Percentiles rank a stretch among this genome's conserved stretches.
Conservation (phyloP, 305 asterid genomes). For the Rubia tinctorum region DNA sequence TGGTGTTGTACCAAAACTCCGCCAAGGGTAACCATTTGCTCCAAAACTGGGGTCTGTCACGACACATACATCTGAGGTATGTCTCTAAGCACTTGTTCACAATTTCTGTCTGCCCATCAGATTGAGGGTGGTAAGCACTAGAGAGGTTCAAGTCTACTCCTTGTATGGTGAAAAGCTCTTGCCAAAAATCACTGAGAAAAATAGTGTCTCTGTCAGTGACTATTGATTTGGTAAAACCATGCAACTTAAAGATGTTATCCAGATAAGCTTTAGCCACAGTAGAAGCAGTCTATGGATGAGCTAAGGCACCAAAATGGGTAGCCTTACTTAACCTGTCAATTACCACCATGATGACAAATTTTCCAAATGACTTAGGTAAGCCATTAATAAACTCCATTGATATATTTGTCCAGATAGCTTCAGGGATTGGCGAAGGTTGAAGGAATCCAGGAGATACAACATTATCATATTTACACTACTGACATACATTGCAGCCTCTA, state of each 20-base stretch:
- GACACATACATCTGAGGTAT: neutral
- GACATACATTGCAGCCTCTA: too few relatives aligned
- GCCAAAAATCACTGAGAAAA: neutral
- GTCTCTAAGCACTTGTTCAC: neutral
- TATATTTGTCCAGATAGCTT: neutral
- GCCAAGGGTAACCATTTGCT: neutral
- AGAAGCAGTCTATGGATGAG: too few relatives aligned
- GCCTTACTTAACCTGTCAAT: neutral
- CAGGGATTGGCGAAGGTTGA: neutral
- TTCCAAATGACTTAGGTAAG: neutral
- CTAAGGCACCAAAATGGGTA: neutral
- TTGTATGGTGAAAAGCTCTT: neutral
- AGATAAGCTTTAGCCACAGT: too few relatives aligned
- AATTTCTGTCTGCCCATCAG: too few relatives aligned
- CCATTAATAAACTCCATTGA: slow-evolving; percentile 5
- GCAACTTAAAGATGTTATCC: neutral
- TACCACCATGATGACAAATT: neutral
- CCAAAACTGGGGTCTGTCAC: neutral
- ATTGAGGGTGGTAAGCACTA: neutral
- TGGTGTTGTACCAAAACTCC: neutral
- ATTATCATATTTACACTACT: too few relatives aligned
- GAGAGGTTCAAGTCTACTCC: neutral
- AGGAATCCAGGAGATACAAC: too few relatives aligned
- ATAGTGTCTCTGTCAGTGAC: neutral
- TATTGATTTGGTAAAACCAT: neutral